Percentiles rank a stretch among this genome's conserved stretches.
phyloP scores from a whole-genome alignment of 495 filamentous ascomycete species.

The Arthonia radiata region DNA sequence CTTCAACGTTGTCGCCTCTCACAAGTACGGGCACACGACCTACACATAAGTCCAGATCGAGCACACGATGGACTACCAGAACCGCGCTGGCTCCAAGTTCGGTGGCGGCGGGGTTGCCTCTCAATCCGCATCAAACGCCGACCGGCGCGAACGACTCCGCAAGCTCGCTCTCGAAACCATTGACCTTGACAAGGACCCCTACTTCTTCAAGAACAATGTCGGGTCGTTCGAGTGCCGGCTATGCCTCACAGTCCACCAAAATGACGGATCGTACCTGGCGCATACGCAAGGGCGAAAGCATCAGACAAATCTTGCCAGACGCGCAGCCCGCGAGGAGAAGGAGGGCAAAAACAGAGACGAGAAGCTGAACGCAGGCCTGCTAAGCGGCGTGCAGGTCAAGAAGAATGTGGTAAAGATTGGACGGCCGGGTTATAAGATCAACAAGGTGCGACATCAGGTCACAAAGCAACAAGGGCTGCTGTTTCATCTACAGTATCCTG shows the following conservation, averaged over 20 bases:
- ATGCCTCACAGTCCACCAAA: constrained; percentile 97
- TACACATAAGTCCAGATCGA: too few species aligned
- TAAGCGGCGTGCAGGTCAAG: constrained; percentile 48
- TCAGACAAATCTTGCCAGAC: constrained; percentile 93
- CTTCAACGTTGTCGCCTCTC: too few species aligned
- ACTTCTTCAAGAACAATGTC: constrained; percentile 99
- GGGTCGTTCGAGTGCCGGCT: constrained; percentile 96
- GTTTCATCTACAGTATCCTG: constrained; percentile 89
- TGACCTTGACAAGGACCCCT: constrained; percentile 97
- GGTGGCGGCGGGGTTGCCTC: constrained; percentile 93
- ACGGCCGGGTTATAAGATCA: constrained; percentile 92
- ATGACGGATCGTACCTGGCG: constrained; percentile 96
- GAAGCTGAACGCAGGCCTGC: constrained; percentile 39
- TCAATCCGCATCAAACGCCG: constrained; percentile 77
- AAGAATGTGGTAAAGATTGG: constrained; percentile 95
- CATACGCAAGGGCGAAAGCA: constrained; percentile 98
- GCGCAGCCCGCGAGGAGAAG: constrained; percentile 79
- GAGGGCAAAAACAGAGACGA: constrained; percentile 47
- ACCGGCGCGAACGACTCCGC: constrained; percentile 87
- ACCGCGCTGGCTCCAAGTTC: constrained; percentile 93
- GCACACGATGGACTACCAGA: constrained; percentile 31
- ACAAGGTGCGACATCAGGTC: constrained; percentile 73
- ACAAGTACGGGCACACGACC: too few species aligned
- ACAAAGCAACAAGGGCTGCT: constrained; percentile 73
- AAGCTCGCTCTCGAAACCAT: constrained; percentile 97